Conservation (phyloP, 2,329 filamentous ascomycete genomes). For the Nemania sp. region DNA sequence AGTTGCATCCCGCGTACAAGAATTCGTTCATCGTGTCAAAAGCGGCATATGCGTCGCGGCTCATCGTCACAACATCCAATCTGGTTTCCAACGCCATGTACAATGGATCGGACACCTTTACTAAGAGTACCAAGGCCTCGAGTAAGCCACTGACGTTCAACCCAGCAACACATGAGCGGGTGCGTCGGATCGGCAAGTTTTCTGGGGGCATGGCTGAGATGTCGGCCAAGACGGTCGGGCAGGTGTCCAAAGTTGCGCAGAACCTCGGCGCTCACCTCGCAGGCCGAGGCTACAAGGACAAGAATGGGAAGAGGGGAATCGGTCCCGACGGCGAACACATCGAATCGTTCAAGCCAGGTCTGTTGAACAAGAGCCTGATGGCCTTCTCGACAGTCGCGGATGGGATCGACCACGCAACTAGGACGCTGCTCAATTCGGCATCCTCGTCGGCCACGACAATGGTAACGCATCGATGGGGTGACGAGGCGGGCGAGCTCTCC, state of each 20-base stretch:
- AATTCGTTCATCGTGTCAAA: conserved; percentile 85
- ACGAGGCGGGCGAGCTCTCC: conserved; percentile 80
- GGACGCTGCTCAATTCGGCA: conserved; percentile 73
- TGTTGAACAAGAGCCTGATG: conserved; percentile 95
- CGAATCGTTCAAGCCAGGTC: conserved; percentile 78
- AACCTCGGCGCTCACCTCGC: conserved; percentile 81
- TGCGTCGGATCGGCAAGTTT: conserved; percentile 88
- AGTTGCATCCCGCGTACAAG: conserved; percentile 88
- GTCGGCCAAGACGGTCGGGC: conserved; percentile 84
- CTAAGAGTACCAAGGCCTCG: conserved; percentile 76
- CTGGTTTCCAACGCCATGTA: conserved; percentile 79
- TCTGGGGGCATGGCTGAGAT: conserved; percentile 78
- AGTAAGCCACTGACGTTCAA: conserved; percentile 85
- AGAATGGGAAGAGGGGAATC: conserved; percentile 61
- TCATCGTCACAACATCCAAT: conserved; percentile 87
- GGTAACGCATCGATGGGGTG: conserved; percentile 86
- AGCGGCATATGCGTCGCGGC: conserved; percentile 83
- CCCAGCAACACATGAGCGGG: conserved; percentile 79
- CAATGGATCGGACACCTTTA: conserved; percentile 78
- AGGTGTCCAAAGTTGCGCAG: conserved; percentile 82
- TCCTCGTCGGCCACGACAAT: conserved; percentile 82
- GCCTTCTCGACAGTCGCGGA: conserved; percentile 94
- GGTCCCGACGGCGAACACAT: conserved; percentile 72
- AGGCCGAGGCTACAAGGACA: conserved; percentile 59
- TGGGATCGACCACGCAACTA: conserved; percentile 86